Percentiles rank a stretch among this genome's conserved stretches.
Evolutionary conservation across 805 yeast species (phyloP).

Genomic region (Brettanomyces naardenensis): DNA sequence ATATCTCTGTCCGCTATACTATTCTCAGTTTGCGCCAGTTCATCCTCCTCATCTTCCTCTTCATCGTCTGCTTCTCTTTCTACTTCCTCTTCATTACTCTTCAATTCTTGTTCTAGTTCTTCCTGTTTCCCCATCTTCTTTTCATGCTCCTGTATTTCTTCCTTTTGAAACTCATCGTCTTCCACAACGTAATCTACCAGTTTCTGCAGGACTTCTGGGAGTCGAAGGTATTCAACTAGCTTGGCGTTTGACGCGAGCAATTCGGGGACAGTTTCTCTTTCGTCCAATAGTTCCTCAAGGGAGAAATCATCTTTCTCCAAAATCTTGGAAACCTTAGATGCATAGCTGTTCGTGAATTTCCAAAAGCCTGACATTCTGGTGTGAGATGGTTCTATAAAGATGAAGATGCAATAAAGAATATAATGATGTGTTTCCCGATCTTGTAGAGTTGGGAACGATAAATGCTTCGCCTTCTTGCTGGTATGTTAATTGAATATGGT

Average conservation of each 20-base stretch:
- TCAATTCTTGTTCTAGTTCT: slow-evolving; percentile 9
- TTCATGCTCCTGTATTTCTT: slow-evolving; percentile 1
- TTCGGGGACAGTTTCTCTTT: slow-evolving; percentile 68
- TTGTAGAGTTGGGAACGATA: too few relatives aligned
- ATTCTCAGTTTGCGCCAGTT: background rate
- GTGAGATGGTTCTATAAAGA: too few relatives aligned
- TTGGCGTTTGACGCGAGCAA: slow-evolving; percentile 64
- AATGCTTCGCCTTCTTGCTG: too few relatives aligned
- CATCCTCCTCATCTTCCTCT: slow-evolving; percentile 3
- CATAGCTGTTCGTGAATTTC: slow-evolving; percentile 43
- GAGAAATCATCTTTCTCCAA: slow-evolving; percentile 39
- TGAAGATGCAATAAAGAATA: too few relatives aligned
- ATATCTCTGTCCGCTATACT: background rate
- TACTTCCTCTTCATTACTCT: background rate
- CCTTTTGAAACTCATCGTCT: slow-evolving; percentile 30
- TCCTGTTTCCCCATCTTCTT: slow-evolving; percentile 2
- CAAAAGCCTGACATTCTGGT: slow-evolving; percentile 32
- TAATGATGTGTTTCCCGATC: too few relatives aligned
- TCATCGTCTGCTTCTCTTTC: slow-evolving; percentile 4
- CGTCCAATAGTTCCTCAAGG: slow-evolving; percentile 60
- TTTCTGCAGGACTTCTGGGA: slow-evolving; percentile 63
- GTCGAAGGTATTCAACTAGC: slow-evolving; percentile 70
- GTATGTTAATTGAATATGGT: too few relatives aligned
- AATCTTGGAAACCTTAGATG: slow-evolving; percentile 47
- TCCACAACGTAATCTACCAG: slow-evolving; percentile 60